A percentile compares a stretch with the other conserved stretches of the same genome.
These are phyloP conservation scores for Keithomyces neogunnii DNA, from an alignment of 2,329 filamentous ascomycete genomes.

Conservation along the genomic window DNA sequence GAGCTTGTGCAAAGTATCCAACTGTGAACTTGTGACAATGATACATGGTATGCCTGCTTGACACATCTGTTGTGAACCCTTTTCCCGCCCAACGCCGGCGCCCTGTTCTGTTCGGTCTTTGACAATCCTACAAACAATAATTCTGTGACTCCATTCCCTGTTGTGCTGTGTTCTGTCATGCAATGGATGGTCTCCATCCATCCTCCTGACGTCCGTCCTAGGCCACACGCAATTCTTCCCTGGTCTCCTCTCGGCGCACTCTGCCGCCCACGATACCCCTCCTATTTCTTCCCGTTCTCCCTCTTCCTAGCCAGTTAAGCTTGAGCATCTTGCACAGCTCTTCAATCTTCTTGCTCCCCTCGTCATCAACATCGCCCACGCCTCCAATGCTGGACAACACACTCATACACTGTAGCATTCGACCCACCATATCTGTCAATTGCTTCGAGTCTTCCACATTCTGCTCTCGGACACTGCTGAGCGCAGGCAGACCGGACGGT, in stretches of 20 bases:
- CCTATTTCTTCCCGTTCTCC: constrained; percentile 79
- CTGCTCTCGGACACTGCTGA: constrained; percentile 43
- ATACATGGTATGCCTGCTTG: no score
- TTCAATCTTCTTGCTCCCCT: constrained; percentile 69
- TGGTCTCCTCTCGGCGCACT: constrained; percentile 36
- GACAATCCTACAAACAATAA: background rate
- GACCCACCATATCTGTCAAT: constrained; percentile 86
- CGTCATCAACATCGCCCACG: constrained; percentile 54
- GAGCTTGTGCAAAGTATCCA: no score
- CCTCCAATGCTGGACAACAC: constrained; percentile 68
- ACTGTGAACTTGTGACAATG: no score
- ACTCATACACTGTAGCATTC: constrained; percentile 94
- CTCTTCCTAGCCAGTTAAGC: constrained; percentile 91
- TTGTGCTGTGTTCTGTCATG: background rate
- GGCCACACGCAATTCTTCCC: constrained; percentile 33
- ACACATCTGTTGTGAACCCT: no score
- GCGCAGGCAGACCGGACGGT: constrained; percentile 26
- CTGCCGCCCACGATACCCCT: constrained; percentile 76
- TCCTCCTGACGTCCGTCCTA: constrained; percentile 7
- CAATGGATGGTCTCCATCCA: background rate
- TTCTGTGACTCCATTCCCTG: background rate
- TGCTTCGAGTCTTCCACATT: constrained; percentile 63
- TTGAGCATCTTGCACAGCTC: constrained; percentile 81
- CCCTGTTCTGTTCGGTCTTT: no score
- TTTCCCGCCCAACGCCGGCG: no score